phyloP scores from a whole-genome alignment of 805 yeast species.

The Millerago galiae region DNA sequence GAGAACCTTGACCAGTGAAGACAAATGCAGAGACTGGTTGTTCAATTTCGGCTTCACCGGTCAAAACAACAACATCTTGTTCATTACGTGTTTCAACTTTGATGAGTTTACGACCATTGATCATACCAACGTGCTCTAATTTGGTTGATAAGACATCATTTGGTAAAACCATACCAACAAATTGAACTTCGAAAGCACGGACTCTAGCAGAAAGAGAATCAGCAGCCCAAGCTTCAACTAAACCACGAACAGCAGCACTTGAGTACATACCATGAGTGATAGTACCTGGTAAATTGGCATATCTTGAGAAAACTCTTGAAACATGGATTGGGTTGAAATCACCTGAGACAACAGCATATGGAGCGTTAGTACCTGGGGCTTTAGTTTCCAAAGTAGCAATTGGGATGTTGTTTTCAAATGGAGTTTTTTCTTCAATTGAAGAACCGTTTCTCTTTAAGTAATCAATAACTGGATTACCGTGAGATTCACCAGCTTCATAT shows the following conservation, averaged over 20 bases:
- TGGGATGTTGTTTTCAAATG: conserved; percentile 87
- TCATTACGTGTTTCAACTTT: conserved; percentile 84
- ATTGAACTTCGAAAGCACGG: conserved; percentile 84
- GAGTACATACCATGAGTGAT: conserved; percentile 99
- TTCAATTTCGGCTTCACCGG: conserved; percentile 97
- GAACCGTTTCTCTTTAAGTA: conserved; percentile 88
- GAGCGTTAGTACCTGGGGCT: conserved; percentile 94
- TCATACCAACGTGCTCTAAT: conserved; percentile 96
- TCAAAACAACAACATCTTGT: conserved; percentile 74
- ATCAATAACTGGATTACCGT: conserved; percentile 96
- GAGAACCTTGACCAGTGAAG: conserved; percentile 99
- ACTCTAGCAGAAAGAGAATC: conserved; percentile 94
- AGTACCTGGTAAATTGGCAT: conserved; percentile 93
- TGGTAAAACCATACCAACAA: conserved; percentile 97
- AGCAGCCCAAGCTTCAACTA: conserved; percentile 98
- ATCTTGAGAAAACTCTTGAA: conserved; percentile 86
- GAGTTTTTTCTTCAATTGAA: conserved; percentile 88
- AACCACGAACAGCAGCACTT: conserved; percentile 88
- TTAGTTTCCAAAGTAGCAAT: conserved; percentile 55
- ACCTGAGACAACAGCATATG: conserved; percentile 95
- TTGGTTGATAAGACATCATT: conserved; percentile 82
- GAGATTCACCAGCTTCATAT: conserved; percentile 87
- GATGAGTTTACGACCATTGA: conserved; percentile 96
- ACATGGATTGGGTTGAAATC: conserved; percentile 99
- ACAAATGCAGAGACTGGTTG: conserved; percentile 96